phyloP scores from a whole-genome alignment of 257 asterid genomes.

The Eustoma russellianum region DNA sequence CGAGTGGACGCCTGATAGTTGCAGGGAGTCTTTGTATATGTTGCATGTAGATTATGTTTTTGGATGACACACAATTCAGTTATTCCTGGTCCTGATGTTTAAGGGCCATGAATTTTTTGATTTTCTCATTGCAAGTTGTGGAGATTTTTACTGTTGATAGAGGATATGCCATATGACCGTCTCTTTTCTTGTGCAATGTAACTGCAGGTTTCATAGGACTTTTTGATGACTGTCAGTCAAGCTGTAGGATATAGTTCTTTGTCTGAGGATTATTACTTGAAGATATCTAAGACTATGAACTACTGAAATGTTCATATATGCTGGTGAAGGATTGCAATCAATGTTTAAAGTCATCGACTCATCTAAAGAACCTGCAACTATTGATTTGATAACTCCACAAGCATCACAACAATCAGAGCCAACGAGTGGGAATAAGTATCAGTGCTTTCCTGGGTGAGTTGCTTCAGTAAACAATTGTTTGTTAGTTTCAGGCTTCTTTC shows the following conservation, averaged over 20 bases:
- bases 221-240: constrained; percentile 55
- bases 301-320: constrained; percentile 33
- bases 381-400: constrained; percentile 38
- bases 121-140: background rate
- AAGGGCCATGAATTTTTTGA: background rate
- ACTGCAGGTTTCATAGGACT: constrained; percentile 76
- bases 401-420: constrained; percentile 31
- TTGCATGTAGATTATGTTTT: no score
- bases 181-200: constrained; percentile 37
- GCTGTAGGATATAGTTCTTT: constrained; percentile 35
- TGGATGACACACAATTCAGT: no score
- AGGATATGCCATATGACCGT: constrained; percentile 36
- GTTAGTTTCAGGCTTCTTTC: background rate
- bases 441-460: constrained; percentile 52
- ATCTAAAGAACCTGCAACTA: constrained; percentile 42
- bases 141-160: constrained; percentile 4
- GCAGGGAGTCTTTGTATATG: no score
- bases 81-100: background rate
- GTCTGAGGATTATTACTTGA: constrained; percentile 33
- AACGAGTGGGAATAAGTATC: constrained; percentile 29
- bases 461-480: constrained; percentile 3
- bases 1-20: no score
- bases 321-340: constrained; percentile 49
- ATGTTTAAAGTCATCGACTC: constrained; percentile 47
- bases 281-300: constrained; percentile 22